These are phyloP conservation scores for Fusarium sp. DNA, from an alignment of 2,329 filamentous ascomycete genomes.

Conservation along the genomic window DNA sequence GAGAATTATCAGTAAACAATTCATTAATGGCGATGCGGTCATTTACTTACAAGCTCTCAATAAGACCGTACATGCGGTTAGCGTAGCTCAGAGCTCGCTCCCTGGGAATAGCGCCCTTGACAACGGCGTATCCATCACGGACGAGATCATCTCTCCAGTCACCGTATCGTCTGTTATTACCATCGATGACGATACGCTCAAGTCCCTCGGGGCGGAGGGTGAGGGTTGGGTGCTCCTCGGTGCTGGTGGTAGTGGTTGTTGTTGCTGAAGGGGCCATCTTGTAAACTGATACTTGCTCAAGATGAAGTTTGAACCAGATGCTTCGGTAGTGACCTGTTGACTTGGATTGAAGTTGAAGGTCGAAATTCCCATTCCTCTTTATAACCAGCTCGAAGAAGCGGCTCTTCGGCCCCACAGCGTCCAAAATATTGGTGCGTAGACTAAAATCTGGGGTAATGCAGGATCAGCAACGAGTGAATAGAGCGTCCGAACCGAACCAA, in stretches of 20 bases:
- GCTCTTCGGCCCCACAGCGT: background rate
- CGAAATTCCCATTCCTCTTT: slow-evolving; percentile 2
- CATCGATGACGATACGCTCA: slow-evolving; percentile 36
- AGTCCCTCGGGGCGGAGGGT: slow-evolving; percentile 36
- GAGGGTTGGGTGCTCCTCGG: slow-evolving; percentile 28
- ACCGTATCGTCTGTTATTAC: slow-evolving; percentile 32
- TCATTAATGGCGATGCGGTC: rapidly evolving
- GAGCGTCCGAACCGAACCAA: slow-evolving; percentile 11
- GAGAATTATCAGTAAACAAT: background rate
- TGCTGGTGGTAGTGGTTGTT: background rate
- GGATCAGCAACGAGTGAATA: background rate
- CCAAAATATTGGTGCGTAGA: background rate
- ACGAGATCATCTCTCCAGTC: slow-evolving; percentile 40
- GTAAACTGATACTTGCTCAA: background rate
- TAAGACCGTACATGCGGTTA: slow-evolving; percentile 37
- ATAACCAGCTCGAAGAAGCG: background rate
- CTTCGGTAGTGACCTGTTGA: background rate
- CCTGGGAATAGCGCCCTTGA: slow-evolving; percentile 35
- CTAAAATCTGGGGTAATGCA: slow-evolving; percentile 13
- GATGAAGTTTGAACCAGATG: background rate
- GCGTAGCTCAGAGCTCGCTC: slow-evolving; percentile 38
- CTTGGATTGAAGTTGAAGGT: background rate
- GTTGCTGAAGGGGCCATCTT: slow-evolving; percentile 25
- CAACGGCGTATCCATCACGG: slow-evolving; percentile 35
- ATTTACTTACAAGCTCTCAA: slow-evolving; percentile 36